phyloP scores from a whole-genome alignment of 164 flowering plant species.

The Buxus sempervirens region DNA sequence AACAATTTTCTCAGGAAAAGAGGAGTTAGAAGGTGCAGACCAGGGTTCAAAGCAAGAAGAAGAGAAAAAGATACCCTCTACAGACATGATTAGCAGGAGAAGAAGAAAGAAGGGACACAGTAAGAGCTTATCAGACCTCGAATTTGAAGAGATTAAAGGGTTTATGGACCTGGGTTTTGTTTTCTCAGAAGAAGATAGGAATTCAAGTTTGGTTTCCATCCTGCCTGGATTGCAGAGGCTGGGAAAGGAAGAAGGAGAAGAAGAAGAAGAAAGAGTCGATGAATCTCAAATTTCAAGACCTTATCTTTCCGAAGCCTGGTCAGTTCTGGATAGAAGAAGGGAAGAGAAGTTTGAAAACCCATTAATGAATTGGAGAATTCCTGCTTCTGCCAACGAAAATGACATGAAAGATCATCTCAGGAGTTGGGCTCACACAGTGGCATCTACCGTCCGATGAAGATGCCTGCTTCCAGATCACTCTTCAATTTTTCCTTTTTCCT shows the following conservation, averaged over 20 bases:
- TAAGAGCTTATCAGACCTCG: slow-evolving; percentile 77
- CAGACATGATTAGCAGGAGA: slow-evolving; percentile 11
- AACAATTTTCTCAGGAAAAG: slow-evolving; percentile 51
- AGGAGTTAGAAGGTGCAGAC: slow-evolving; percentile 7
- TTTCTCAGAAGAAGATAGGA: slow-evolving; percentile 59
- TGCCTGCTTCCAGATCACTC: neutral
- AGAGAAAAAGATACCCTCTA: neutral
- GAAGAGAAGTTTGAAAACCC: slow-evolving; percentile 18
- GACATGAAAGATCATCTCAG: slow-evolving; percentile 62
- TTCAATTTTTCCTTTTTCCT: no score
- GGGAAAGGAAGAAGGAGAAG: slow-evolving; percentile 24
- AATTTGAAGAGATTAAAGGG: slow-evolving; percentile 78
- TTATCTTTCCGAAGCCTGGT: slow-evolving; percentile 84
- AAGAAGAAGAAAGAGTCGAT: neutral
- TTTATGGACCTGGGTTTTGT: slow-evolving; percentile 84
- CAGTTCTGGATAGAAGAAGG: slow-evolving; percentile 14
- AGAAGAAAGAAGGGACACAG: slow-evolving; percentile 26
- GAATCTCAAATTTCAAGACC: slow-evolving; percentile 45
- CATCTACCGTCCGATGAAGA: slow-evolving; percentile 54
- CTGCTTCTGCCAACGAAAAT: slow-evolving; percentile 34
- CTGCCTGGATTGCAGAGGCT: slow-evolving; percentile 72
- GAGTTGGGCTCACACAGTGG: slow-evolving; percentile 75
- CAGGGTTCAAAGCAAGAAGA: neutral
- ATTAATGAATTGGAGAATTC: slow-evolving; percentile 49
- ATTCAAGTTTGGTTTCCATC: slow-evolving; percentile 51